Evolutionary conservation across 73 alveolate genomes (phyloP), one percentile per base, ranked within the genome.

Genomic region (Stentor roeselii): DNA sequence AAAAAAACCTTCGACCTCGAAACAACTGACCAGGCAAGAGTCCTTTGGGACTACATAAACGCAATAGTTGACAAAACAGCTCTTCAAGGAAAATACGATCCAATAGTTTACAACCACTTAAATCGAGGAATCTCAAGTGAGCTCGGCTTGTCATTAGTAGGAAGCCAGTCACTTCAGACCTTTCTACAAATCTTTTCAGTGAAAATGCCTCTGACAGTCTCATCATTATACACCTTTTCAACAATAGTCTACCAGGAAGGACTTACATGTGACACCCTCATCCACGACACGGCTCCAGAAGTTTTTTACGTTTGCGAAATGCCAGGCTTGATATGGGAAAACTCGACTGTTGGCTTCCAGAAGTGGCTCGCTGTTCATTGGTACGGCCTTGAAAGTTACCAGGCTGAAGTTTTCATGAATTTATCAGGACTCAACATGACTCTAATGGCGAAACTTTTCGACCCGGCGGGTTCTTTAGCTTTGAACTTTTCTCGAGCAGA

Each of bases 41-140:
- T 76, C 2, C 39, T 76, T 21, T 76, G 84, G 74, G 84, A 76
- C 67, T 76, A 76, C 39, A 34, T 76, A 0, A 76, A 76, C 59
- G 67, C 11, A n/a, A 34, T 76, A 21, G 84, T 76, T 1, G 86
- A 15, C 34, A 21, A 21, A 37, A 76, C 84, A 76, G 84, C 74
- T 76, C 34, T 76, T 1, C 84, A 76, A 39, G 84, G 84, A 2
- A 34, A 67, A 37, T 27, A n/a, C 34, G 84, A 76, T 2, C 74
- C 27, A 21, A 0, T 0, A 21, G 39, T 41, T 76, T 76, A 39
- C 34, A 39, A 76, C 39, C n/a, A 14, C 21, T 15, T 27, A 0
- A 39, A 39, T 76, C 0, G 84, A 76, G 84, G 84, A 37, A 37
- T 76, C 0, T 15, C 84, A 35, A 21, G 60, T 21, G 84, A 76